A percentile compares a stretch with the other conserved stretches of the same genome.
These are phyloP conservation scores for Hypoxylon trugodes DNA, from an alignment of 495 filamentous ascomycete species.

Conservation along the genomic window DNA sequence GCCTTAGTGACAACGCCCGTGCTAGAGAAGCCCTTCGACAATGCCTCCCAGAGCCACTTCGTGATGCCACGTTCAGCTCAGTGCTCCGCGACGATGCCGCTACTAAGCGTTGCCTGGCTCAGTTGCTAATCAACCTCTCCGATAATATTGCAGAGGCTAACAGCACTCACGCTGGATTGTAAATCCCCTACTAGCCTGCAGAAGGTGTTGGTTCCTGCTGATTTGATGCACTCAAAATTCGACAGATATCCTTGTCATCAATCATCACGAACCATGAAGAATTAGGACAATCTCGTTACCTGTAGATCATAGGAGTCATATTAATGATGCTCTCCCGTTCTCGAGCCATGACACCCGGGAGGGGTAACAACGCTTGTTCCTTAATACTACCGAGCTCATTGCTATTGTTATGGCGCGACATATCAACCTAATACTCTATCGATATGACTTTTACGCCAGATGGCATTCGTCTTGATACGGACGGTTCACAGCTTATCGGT, in stretches of 20 bases:
- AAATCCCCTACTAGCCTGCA: neutral
- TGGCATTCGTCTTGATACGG: too few relatives aligned
- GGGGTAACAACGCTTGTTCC: neutral
- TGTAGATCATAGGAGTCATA: neutral
- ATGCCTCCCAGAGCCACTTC: slow-evolving; percentile 94
- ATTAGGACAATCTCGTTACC: neutral
- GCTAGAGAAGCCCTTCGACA: slow-evolving; percentile 95
- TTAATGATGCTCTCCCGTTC: neutral
- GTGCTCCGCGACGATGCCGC: slow-evolving; percentile 97
- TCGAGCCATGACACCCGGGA: neutral
- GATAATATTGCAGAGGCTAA: slow-evolving; percentile 81
- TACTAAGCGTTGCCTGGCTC: slow-evolving; percentile 96
- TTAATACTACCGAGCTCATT: neutral
- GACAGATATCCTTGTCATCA: neutral
- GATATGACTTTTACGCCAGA: too few relatives aligned
- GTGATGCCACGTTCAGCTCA: slow-evolving; percentile 95
- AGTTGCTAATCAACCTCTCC: slow-evolving; percentile 95
- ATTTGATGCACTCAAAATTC: neutral
- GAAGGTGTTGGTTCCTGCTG: neutral
- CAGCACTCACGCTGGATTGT: slow-evolving; percentile 42
- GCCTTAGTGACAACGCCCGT: slow-evolving; percentile 95
- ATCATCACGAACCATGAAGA: too few relatives aligned
- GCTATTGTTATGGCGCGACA: neutral
- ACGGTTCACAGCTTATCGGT: too few relatives aligned
- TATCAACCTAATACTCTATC: neutral